Conservation (phyloP, 1,284 basidiomycete species). For the Filobasidium uniguttulatum region DNA sequence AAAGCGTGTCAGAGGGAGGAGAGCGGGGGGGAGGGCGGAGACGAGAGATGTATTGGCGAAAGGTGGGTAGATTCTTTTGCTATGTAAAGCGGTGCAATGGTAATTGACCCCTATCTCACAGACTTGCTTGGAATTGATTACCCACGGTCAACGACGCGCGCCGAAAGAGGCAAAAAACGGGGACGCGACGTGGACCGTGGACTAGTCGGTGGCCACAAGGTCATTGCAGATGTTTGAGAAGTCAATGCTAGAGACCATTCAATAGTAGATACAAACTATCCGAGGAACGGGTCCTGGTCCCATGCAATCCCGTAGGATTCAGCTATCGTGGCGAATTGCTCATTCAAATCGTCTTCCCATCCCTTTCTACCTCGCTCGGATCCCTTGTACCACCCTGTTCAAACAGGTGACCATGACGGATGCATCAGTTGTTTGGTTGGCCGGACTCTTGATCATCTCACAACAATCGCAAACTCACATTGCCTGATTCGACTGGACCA, state of each 20-base stretch:
- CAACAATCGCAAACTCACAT: conserved; percentile 21
- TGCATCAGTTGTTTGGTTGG: conserved; percentile 6
- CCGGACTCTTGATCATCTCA: background rate
- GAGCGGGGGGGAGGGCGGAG: no score
- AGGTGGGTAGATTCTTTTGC: no score
- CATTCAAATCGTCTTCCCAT: conserved; percentile 33
- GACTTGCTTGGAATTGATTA: no score
- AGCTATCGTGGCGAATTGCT: conserved; percentile 22
- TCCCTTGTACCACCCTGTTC: conserved; percentile 24
- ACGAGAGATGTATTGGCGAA: no score
- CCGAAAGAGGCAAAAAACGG: no score
- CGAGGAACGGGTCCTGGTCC: conserved; percentile 1
- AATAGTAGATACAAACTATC: background rate
- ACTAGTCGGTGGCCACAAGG: no score
- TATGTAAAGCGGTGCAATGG: no score
- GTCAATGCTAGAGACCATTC: conserved; percentile 28
- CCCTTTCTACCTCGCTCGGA: conserved; percentile 29
- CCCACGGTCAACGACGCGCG: no score
- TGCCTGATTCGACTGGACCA: conserved; percentile 30
- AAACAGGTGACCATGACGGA: background rate
- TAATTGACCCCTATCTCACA: no score
- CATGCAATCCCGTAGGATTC: conserved; percentile 2
- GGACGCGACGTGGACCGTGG: no score
- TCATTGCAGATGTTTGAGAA: no score
- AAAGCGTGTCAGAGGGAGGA: no score